phyloP scores from a whole-genome alignment of 1,284 basidiomycete species.

The Inonotus hispidus region DNA sequence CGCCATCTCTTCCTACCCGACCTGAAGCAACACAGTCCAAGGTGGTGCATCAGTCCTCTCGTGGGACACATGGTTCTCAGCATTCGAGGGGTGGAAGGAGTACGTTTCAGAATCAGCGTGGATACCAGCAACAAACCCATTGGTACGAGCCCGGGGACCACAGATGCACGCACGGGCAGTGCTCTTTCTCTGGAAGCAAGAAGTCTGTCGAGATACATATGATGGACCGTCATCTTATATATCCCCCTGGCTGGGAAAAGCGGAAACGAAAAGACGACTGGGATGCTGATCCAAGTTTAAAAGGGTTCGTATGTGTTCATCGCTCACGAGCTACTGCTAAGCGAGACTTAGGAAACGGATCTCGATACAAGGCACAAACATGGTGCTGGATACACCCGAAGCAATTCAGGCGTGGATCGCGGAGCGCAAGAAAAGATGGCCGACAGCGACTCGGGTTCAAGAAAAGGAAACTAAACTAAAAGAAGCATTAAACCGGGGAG shows the following conservation, averaged over 20 bases:
- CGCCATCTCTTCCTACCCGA: conserved; percentile 9
- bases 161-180: conserved; percentile 64
- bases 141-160: conserved; percentile 61
- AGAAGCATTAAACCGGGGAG: conserved; percentile 75
- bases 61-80: background rate
- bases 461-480: conserved; percentile 74
- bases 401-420: conserved; percentile 80
- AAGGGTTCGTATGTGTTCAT: conserved; percentile 40
- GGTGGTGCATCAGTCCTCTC: background rate
- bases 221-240: conserved; percentile 89
- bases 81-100: background rate
- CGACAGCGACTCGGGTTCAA: conserved; percentile 58
- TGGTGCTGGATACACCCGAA: conserved; percentile 77
- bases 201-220: conserved; percentile 78
- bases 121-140: background rate
- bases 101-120: background rate
- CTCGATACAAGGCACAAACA: conserved; percentile 75
- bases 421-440: conserved; percentile 83
- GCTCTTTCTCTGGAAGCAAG: conserved; percentile 67
- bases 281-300: conserved; percentile 70
- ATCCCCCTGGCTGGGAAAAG: conserved; percentile 69
- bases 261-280: conserved; percentile 55
- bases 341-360: conserved; percentile 55
- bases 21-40: conserved; percentile 1
- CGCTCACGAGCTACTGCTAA: conserved; percentile 3